Percentiles rank a stretch among this genome's conserved stretches.
Evolutionary conservation across 2,329 filamentous ascomycete species (phyloP).

Genomic region (Apiospora sp.): DNA sequence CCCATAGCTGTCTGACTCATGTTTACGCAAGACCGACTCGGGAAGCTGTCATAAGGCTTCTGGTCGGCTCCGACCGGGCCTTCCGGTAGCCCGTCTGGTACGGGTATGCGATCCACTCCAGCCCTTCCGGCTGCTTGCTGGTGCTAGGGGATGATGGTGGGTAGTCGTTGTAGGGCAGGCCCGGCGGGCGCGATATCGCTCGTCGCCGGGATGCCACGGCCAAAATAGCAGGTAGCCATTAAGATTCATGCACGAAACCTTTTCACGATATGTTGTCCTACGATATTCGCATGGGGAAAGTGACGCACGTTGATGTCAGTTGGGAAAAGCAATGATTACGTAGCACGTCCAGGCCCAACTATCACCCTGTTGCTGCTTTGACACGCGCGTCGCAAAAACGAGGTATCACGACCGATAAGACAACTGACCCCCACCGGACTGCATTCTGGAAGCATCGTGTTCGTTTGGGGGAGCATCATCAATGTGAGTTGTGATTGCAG

Average conservation of each 20-base stretch:
- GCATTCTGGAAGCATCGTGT: background rate
- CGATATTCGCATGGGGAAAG: background rate
- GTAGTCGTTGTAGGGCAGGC: background rate
- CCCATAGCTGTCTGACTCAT: conserved; percentile 1
- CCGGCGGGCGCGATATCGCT: background rate
- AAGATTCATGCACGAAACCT: background rate
- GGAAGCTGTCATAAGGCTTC: background rate
- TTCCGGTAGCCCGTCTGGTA: background rate
- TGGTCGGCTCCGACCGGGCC: conserved; percentile 10
- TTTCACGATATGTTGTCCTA: background rate
- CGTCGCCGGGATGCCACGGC: background rate
- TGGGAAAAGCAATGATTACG: conserved; percentile 10
- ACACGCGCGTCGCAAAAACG: background rate
- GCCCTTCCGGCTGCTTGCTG: background rate
- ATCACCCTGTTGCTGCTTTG: background rate
- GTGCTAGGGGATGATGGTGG: background rate
- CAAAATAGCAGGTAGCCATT: background rate
- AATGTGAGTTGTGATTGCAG: background rate
- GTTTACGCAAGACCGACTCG: background rate
- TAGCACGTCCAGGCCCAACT: background rate
- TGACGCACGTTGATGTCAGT: conserved; percentile 13
- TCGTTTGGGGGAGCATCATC: background rate
- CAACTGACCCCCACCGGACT: background rate
- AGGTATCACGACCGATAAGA: conserved; percentile 6
- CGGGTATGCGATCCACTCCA: background rate